phyloP scores from a whole-genome alignment of 805 yeast genomes.

The Cyberlindnera meyerae region DNA sequence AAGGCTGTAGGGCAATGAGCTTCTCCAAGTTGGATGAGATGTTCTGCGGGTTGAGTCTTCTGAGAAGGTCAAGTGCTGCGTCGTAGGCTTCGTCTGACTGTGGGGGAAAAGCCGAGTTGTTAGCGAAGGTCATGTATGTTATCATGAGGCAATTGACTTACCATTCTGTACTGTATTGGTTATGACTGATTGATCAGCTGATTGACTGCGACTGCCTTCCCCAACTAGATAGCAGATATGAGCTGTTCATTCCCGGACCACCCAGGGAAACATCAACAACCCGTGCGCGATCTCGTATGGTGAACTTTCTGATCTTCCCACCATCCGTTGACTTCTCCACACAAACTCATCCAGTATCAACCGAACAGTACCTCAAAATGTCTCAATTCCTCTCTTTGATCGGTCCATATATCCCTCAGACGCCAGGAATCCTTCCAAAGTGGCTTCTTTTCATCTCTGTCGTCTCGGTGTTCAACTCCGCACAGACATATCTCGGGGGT shows the following conservation, averaged over 20 bases:
- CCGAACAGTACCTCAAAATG: constrained; percentile 17
- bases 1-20: constrained; percentile 44
- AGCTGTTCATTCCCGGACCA: too few relatives aligned
- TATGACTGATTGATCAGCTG: too few relatives aligned
- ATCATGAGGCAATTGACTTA: too few relatives aligned
- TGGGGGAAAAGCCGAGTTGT: too few relatives aligned
- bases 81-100: constrained; percentile 49
- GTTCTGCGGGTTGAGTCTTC: constrained; percentile 68
- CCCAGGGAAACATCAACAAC: too few relatives aligned
- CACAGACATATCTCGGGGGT: constrained; percentile 78
- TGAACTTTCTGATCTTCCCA: too few relatives aligned
- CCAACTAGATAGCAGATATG: too few relatives aligned
- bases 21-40: constrained; percentile 40
- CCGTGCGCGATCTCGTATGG: too few relatives aligned
- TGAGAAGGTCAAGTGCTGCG: constrained; percentile 72
- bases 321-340: too few relatives aligned
- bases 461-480: constrained; percentile 88
- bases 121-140: too few relatives aligned
- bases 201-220: too few relatives aligned
- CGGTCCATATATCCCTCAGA: constrained; percentile 33
- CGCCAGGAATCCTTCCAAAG: constrained; percentile 63
- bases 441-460: constrained; percentile 79
- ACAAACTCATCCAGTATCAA: neutral
- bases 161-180: neutral
- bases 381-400: constrained; percentile 30